phyloP scores from a whole-genome alignment of 495 filamentous ascomycete genomes.

The Talaromyces thailandensis region DNA sequence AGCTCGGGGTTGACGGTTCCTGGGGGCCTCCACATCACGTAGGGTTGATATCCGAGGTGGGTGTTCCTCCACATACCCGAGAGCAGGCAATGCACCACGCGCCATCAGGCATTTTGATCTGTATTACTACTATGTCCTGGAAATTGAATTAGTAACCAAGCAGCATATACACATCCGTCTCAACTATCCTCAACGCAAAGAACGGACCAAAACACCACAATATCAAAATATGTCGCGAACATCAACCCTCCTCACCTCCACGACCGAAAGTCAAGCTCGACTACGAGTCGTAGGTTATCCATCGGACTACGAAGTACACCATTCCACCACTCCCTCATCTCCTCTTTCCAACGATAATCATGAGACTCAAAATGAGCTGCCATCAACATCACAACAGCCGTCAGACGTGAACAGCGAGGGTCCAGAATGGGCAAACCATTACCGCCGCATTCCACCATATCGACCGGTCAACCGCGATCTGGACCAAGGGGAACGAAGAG shows the following conservation, averaged over 20 bases:
- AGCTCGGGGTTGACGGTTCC: neutral
- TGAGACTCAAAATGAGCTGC: neutral
- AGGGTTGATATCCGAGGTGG: neutral
- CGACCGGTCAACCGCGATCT: constrained; percentile 39
- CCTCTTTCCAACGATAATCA: neutral
- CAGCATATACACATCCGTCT: neutral
- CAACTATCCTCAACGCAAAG: neutral
- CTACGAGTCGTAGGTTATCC: constrained; percentile 2
- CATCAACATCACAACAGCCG: constrained; percentile 14
- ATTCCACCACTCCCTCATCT: neutral
- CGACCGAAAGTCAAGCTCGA: neutral
- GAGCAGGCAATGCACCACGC: neutral
- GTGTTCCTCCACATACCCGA: neutral
- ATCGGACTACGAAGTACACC: constrained; percentile 30
- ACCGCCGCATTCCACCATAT: constrained; percentile 40
- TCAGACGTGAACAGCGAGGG: constrained; percentile 15
- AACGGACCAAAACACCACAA: neutral
- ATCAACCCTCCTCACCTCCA: constrained; percentile 20
- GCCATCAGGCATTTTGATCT: neutral
- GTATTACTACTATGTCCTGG: neutral
- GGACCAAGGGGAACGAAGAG: constrained; percentile 26
- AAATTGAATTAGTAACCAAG: neutral
- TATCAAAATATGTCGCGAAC: constrained; percentile 27
- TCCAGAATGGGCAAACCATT: constrained; percentile 32
- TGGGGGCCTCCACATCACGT: neutral